Conservation (phyloP, 73 alveolate species). For the Blepharisma japonicum region DNA sequence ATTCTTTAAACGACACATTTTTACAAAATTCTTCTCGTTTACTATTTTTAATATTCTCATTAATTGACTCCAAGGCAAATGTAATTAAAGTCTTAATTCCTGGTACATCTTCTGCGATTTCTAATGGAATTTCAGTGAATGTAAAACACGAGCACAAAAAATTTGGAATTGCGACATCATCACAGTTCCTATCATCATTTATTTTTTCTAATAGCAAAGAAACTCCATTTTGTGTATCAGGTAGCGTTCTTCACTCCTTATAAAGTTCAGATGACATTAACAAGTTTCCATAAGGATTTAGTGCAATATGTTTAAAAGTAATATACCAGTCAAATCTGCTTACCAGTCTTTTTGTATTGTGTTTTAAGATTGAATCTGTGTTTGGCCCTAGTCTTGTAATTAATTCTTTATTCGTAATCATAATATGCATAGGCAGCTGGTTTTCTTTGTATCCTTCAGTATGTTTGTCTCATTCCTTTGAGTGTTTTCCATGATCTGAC, state of each 20-base stretch:
- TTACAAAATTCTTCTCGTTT: background rate
- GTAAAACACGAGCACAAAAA: background rate
- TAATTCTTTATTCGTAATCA: background rate
- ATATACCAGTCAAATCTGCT: conserved; percentile 25
- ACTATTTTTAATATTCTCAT: background rate
- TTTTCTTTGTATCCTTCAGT: conserved; percentile 17
- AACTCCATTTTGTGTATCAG: background rate
- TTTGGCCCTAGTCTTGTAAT: background rate
- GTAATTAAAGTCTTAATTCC: background rate
- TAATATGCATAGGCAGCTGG: background rate
- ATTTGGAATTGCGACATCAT: background rate
- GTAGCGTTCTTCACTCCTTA: background rate
- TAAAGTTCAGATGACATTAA: background rate
- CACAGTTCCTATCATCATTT: conserved; percentile 6
- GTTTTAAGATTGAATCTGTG: background rate
- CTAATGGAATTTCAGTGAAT: background rate
- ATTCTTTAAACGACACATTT: background rate
- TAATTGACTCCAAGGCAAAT: background rate
- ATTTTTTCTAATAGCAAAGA: conserved; percentile 18
- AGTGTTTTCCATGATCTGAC: conserved; percentile 8
- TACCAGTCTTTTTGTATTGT: conserved; percentile 20
- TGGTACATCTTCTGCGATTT: background rate
- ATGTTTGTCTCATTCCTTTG: conserved; percentile 15
- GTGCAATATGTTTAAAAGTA: conserved; percentile 3
- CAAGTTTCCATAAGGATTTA: conserved; percentile 11